Base-by-base conservation (phyloP, 352 stramenopile species). In the Globisporangium radiosum region DNA sequence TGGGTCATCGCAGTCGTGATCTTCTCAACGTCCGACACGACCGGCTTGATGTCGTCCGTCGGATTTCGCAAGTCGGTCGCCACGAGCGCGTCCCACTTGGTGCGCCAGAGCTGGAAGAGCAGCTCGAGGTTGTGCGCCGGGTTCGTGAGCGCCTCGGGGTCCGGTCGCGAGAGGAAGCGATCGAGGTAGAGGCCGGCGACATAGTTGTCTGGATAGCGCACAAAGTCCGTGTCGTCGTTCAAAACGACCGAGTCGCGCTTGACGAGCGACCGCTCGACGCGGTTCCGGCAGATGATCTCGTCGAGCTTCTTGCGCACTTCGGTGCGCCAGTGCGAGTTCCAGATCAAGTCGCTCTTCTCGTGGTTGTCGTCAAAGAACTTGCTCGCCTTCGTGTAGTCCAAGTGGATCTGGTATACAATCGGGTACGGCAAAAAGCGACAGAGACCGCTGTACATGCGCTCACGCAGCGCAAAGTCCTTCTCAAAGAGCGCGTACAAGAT, bases 351-450 rank as follows among this genome's bases (percentile, higher is more conserved):
- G 25, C 78, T 89, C 56, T 91, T 93, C 8, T 91, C 79, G 55
- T 91, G 81, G 56, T 90, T 87, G 63, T 90, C 83, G 38, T 93
- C 83, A 40, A 93, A 93, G 57, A 91, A 91, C 49, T 85, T 70
- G 7, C 70, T 66, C 11, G 83, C 77, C 42, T 85, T 81, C 60
- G 67, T 88, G 7, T 81, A 82, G 59, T 93, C 81, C 47, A 91
- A 55, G 51, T 93, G 81, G 55, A 93, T 85, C 69, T 91, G 81
- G 54, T 91, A 93, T 33, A 93, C 81, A 50, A 93, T 73, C 5
- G 83, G 81, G 45, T 93, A 91, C 19, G 83, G 83, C 50, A 93
- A 64, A 59, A 93, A 93, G 1, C 81, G 71, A 17, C 78, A 85
- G 11, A 93, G 66, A 0, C 70, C 74, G 19, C 68, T 85, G 57